Evolutionary conservation across 805 yeast species (phyloP).

Genomic region (Candida xiaguanensis): DNA sequence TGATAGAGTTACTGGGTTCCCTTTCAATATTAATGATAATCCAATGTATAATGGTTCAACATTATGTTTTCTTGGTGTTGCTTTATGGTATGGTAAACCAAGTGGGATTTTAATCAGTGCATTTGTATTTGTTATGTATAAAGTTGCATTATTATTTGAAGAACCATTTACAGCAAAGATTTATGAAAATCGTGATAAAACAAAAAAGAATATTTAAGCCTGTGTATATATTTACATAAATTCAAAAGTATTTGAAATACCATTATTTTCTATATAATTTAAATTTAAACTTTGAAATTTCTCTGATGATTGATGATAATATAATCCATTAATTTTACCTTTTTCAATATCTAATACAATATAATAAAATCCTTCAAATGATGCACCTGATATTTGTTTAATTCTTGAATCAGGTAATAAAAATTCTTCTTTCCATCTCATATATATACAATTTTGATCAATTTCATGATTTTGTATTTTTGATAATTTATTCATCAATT

Average conservation of each 20-base stretch:
- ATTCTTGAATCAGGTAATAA: constrained; percentile 73
- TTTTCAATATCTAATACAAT: constrained; percentile 70
- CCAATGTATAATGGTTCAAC: constrained; percentile 98
- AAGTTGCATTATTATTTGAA: constrained; percentile 79
- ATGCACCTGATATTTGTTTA: constrained; percentile 65
- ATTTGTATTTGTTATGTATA: constrained; percentile 78
- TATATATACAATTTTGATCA: constrained; percentile 48
- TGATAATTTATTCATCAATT: constrained; percentile 23
- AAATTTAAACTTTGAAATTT: constrained; percentile 75
- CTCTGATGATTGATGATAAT: constrained; percentile 77
- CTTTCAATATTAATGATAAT: constrained; percentile 84
- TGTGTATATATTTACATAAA: constrained; percentile 4
- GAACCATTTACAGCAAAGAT: constrained; percentile 95
- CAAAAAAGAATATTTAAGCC: background rate
- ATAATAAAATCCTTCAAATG: constrained; percentile 91
- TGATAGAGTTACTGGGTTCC: constrained; percentile 85
- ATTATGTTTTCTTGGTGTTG: constrained; percentile 85
- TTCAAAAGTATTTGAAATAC: constrained; percentile 17
- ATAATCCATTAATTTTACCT: constrained; percentile 76
- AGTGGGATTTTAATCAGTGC: constrained; percentile 75
- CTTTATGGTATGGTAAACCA: constrained; percentile 84
- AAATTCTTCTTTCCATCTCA: constrained; percentile 95
- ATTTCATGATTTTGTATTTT: constrained; percentile 25
- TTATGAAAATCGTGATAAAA: constrained; percentile 64
- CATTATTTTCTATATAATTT: constrained; percentile 48